Base-by-base conservation (phyloP, 2,329 filamentous ascomycete species). In the Alternaria sp. region DNA sequence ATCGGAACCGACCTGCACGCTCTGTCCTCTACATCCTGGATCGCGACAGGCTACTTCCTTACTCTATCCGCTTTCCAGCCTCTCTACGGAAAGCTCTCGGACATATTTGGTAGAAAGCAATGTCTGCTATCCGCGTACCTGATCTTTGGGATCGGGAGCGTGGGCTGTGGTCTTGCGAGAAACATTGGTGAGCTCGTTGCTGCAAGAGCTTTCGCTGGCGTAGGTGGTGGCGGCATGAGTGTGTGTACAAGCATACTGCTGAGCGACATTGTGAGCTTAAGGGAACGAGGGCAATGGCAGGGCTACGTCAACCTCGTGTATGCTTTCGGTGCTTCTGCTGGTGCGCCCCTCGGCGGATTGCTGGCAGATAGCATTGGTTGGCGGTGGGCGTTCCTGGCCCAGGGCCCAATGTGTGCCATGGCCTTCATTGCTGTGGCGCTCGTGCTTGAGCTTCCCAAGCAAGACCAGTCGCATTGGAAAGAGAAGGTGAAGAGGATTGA, bases 1-100 rank as follows among this genome's bases (percentile, higher is more conserved):
- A 94, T 94, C 69, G 91, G 91, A 11, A 92, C 86, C 58, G 92
- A 94, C 64, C 81, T 94, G 28, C 83, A 91, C 53, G 90, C 91
- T 2, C 82, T 94, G 54, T 92, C 90, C 73, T 87, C 86, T 66
- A 92, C 90, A 4, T 90, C 87, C 54, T 93, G 91, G 91, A 90
- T 93, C 60, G 90, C 90, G 28, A 74, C 66, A 12, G 86, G 85
- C 10, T 91, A 94, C 75, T 90, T 93, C 69, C 82, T 94, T 54
- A 92, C 91, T 2, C 79, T 92, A 53, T 92, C 90, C 3, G 89
- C 89, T 22, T 92, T 90, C 68, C 91, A 94, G 73, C 91, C 91
- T 1, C 80, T 93, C 0, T 93, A 90, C 66, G 90, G 90, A 48
- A 90, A 90, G 68, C 81, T 92, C 5, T 88, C 84, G 52, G 89